Evolutionary conservation across 768 basidiomycete genomes (phyloP).

Genomic region (Macrolepiota albuminosa): DNA sequence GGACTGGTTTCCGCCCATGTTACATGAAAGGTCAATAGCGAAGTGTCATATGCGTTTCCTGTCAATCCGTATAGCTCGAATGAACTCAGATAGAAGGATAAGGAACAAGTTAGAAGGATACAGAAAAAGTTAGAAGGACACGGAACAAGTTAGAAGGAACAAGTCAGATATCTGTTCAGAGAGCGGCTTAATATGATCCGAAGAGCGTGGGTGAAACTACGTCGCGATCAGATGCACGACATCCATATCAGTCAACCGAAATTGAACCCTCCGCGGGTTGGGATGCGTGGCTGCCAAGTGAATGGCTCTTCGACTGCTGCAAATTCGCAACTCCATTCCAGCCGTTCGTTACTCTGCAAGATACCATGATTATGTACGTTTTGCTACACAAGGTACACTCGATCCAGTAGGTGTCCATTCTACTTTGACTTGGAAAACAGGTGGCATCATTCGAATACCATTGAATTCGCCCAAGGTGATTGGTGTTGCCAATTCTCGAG

Average conservation of each 20-base stretch:
- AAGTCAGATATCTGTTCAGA: neutral
- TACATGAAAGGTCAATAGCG: neutral
- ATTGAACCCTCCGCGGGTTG: slow-evolving; percentile 3
- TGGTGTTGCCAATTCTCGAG: slow-evolving; percentile 70
- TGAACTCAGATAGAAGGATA: too few species aligned
- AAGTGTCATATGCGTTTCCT: slow-evolving; percentile 1
- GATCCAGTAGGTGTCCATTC: neutral
- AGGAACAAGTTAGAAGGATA: neutral
- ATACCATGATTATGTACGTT: slow-evolving; percentile 76
- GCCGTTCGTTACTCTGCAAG: slow-evolving; percentile 16
- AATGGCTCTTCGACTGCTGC: slow-evolving; percentile 25
- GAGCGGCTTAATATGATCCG: neutral
- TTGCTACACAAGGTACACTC: slow-evolving; percentile 29
- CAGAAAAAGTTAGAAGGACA: too few species aligned
- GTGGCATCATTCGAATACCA: slow-evolving; percentile 63
- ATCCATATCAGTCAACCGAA: neutral
- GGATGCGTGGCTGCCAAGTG: slow-evolving; percentile 19
- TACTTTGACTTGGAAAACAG: slow-evolving; percentile 28
- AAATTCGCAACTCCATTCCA: slow-evolving; percentile 12
- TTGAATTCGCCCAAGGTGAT: slow-evolving; percentile 74
- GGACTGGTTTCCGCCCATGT: slow-evolving; percentile 71
- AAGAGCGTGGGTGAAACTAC: neutral
- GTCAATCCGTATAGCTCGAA: neutral
- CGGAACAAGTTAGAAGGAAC: neutral
- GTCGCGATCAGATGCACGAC: neutral